Conservation (phyloP, 495 filamentous ascomycete species). For the Penicillium crystallinum region DNA sequence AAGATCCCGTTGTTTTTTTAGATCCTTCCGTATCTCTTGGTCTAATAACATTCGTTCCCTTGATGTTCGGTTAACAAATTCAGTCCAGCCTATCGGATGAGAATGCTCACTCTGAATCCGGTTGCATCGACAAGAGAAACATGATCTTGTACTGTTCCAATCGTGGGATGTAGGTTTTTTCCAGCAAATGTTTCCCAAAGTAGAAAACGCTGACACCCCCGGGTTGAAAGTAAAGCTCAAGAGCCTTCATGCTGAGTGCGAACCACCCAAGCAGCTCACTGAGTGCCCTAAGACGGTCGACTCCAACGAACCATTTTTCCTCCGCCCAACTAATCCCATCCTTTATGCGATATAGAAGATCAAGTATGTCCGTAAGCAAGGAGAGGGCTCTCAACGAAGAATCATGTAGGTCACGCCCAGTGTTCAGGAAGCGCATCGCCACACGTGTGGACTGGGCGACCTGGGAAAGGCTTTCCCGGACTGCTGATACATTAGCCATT, state of each 20-base stretch:
- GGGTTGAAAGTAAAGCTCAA: conserved; percentile 32
- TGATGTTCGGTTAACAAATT: too few species aligned
- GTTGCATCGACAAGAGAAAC: conserved; percentile 25
- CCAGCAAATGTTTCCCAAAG: conserved; percentile 28
- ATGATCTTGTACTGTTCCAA: conserved; percentile 32
- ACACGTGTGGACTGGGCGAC: too few species aligned
- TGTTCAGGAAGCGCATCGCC: too few species aligned
- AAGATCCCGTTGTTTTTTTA: too few species aligned
- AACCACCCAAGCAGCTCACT: conserved; percentile 21
- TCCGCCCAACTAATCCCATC: conserved; percentile 24
- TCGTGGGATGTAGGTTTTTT: conserved; percentile 21
- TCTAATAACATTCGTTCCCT: too few species aligned
- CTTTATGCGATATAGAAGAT: conserved; percentile 20
- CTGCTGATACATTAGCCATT: too few species aligned
- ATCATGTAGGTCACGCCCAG: too few species aligned
- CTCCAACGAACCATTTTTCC: conserved; percentile 25
- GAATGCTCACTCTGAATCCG: conserved; percentile 29
- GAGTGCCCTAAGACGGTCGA: conserved; percentile 13
- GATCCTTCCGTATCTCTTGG: too few species aligned
- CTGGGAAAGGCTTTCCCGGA: too few species aligned
- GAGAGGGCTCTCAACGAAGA: too few species aligned
- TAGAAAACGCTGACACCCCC: conserved; percentile 25
- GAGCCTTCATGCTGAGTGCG: conserved; percentile 18
- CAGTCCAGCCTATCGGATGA: too few species aligned
- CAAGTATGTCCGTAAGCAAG: conserved; percentile 25